phyloP scores from a whole-genome alignment of 305 asterid species.

The Fraxinus albicans region DNA sequence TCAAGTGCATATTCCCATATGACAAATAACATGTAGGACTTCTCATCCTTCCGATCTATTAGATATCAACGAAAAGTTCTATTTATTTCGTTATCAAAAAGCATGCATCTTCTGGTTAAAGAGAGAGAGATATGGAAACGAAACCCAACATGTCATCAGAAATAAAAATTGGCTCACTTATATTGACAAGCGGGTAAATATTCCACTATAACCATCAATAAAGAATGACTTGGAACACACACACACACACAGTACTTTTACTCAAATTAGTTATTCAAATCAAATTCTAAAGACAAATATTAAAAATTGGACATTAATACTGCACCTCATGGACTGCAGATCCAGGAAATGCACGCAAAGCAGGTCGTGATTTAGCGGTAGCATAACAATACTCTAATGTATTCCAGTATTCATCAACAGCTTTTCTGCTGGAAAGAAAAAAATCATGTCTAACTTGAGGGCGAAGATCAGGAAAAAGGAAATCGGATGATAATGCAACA shows the following conservation, averaged over 20 bases:
- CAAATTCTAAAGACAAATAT: slow-evolving; percentile 1
- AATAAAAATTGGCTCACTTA: slow-evolving; percentile 1
- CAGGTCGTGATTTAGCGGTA: slow-evolving; percentile 72
- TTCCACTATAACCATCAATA: slow-evolving; percentile 16
- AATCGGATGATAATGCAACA: slow-evolving; percentile 44
- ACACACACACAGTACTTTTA: neutral
- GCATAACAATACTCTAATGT: slow-evolving; percentile 91
- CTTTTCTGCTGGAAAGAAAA: slow-evolving; percentile 74
- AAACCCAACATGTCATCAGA: neutral
- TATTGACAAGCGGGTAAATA: neutral
- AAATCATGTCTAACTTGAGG: slow-evolving; percentile 94
- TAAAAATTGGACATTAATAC: neutral
- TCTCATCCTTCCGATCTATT: neutral
- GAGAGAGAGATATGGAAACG: neutral
- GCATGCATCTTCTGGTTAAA: neutral
- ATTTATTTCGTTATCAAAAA: neutral
- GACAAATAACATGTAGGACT: neutral
- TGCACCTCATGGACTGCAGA: slow-evolving; percentile 83
- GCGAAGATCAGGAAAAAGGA: slow-evolving; percentile 69
- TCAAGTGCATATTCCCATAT: neutral
- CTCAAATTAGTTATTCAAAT: slow-evolving; percentile 16
- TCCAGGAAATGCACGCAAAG: slow-evolving; percentile 93
- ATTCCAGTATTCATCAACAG: slow-evolving; percentile 87
- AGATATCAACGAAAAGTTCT: neutral
- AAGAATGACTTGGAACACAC: neutral